Conservation (phyloP, 495 filamentous ascomycete genomes). For the Penicillium egyptiacum region DNA sequence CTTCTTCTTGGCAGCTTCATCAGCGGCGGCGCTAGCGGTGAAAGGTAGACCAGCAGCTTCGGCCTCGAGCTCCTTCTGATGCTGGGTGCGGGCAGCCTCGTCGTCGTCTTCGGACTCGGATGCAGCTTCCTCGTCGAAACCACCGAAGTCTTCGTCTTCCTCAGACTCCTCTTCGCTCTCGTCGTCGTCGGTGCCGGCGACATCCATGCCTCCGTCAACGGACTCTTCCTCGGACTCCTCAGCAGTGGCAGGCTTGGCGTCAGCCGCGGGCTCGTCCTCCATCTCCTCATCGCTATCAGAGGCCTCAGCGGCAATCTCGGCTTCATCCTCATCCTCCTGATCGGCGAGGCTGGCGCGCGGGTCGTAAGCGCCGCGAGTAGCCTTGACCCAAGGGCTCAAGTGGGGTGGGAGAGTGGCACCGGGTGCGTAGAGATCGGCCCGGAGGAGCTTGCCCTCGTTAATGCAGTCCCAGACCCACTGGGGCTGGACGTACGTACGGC, state of each 20-base stretch:
- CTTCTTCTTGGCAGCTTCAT: conserved; percentile 54
- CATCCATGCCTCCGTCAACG: conserved; percentile 60
- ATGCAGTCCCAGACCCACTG: conserved; percentile 98
- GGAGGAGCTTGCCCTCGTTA: conserved; percentile 83
- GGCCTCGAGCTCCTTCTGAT: conserved; percentile 89
- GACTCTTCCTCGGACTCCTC: conserved; percentile 43
- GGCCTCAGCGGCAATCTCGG: conserved; percentile 65
- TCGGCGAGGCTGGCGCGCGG: conserved; percentile 74
- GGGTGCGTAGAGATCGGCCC: conserved; percentile 84
- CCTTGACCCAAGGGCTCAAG: conserved; percentile 93
- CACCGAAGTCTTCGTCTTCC: conserved; percentile 41
- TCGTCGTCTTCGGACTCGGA: conserved; percentile 55
- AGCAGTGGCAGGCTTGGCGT: conserved; percentile 25
- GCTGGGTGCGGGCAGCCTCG: conserved; percentile 52
- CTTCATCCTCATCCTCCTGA: conserved; percentile 79
- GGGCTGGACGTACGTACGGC: conserved; percentile 88
- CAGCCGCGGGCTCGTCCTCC: conserved; percentile 36
- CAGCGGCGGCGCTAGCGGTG: conserved; percentile 35
- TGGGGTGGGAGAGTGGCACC: conserved; percentile 89
- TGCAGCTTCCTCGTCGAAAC: conserved; percentile 43
- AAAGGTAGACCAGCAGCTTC: conserved; percentile 66
- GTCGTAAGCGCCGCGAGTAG: conserved; percentile 80
- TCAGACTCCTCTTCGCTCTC: conserved; percentile 47
- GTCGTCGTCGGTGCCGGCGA: conserved; percentile 53
- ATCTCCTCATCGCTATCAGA: conserved; percentile 46